phyloP scores from a whole-genome alignment of 176 grass and related monocot genomes.

The Pontederia paniculata region DNA sequence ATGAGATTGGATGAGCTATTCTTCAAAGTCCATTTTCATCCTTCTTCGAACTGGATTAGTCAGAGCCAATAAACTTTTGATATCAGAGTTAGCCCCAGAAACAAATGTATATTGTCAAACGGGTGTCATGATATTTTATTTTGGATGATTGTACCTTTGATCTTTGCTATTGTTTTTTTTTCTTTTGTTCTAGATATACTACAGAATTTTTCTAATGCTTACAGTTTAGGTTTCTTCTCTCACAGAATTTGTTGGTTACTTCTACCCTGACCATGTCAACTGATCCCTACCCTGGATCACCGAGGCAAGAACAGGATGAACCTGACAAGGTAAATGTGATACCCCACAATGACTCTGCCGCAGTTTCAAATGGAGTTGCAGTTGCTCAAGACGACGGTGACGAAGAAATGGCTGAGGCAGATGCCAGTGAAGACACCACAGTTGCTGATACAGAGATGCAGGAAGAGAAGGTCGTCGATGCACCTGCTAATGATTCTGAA shows the following conservation, averaged over 20 bases:
- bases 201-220: too few species aligned
- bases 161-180: neutral
- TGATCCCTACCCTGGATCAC: slow-evolving; percentile 48
- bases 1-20: too few species aligned
- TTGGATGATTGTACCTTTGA: too few species aligned
- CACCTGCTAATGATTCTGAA: slow-evolving; percentile 10
- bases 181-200: neutral
- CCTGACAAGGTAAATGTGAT: slow-evolving; percentile 22
- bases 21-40: too few species aligned
- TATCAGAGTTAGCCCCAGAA: too few species aligned
- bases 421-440: slow-evolving; percentile 20
- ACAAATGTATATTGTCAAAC: too few species aligned
- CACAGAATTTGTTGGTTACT: slow-evolving; percentile 83
- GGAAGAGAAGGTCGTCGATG: slow-evolving; percentile 41
- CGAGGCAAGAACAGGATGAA: slow-evolving; percentile 22
- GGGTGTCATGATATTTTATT: too few species aligned
- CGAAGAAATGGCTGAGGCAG: slow-evolving; percentile 81
- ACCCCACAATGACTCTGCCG: slow-evolving; percentile 17
- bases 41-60: too few species aligned
- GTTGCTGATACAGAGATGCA: slow-evolving; percentile 46
- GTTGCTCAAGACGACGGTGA: slow-evolving; percentile 36
- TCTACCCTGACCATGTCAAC: slow-evolving; percentile 63
- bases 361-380: slow-evolving; percentile 47
- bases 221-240: slow-evolving; percentile 8
- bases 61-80: too few species aligned